Evolutionary conservation across 441 rosid genomes (phyloP).

Genomic region (Bocquillonia castaneifolia): DNA sequence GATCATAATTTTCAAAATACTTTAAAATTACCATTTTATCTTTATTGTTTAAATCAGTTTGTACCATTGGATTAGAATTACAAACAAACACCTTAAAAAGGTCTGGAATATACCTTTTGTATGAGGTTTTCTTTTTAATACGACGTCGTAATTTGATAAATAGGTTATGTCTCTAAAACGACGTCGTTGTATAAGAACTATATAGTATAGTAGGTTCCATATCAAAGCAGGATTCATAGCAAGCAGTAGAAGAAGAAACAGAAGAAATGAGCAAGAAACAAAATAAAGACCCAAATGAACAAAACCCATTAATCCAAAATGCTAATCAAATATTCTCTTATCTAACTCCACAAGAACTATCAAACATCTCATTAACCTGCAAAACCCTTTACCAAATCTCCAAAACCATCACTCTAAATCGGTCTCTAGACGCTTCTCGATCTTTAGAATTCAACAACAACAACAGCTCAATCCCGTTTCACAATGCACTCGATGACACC

Average conservation of each 20-base stretch:
- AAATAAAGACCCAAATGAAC: not conserved
- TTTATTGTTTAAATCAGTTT: no score
- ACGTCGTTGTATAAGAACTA: no score
- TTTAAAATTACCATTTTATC: no score
- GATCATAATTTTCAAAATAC: no score
- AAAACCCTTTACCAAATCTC: slow-evolving; percentile 38
- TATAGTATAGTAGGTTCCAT: no score
- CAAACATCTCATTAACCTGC: slow-evolving; percentile 45
- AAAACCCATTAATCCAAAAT: slow-evolving; percentile 29
- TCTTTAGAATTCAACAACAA: slow-evolving; percentile 44
- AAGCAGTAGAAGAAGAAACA: not conserved
- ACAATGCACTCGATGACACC: slow-evolving; percentile 26
- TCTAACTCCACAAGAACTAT: slow-evolving; percentile 56
- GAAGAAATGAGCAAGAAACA: slow-evolving; percentile 9
- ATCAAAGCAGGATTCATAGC: no score
- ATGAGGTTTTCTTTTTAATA: no score
- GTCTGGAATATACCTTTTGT: no score
- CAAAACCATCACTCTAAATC: slow-evolving; percentile 37
- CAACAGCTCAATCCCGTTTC: slow-evolving; percentile 45
- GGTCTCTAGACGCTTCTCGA: slow-evolving; percentile 65
- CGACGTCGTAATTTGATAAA: no score
- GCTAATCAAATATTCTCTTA: slow-evolving; percentile 52
- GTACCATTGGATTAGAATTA: no score
- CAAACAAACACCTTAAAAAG: no score
- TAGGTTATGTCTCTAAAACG: no score